phyloP scores from a whole-genome alignment of 768 basidiomycete species.

The Collybia sordida region DNA sequence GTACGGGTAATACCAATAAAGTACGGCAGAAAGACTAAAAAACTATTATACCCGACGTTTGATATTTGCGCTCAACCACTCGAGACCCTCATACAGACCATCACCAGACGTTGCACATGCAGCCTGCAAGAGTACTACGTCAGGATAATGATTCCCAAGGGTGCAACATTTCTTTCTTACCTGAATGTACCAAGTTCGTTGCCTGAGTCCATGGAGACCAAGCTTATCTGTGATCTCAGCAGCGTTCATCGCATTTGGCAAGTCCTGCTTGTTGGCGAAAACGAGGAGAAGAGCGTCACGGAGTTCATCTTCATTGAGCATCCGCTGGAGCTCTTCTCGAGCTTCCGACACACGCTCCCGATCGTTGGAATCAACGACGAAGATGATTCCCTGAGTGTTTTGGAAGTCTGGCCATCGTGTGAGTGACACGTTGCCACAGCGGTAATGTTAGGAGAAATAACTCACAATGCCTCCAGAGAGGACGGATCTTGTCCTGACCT shows the following conservation, averaged over 20 bases:
- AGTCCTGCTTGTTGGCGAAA: conserved; percentile 99
- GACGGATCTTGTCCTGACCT: conserved; percentile 99
- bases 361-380: conserved; percentile 99
- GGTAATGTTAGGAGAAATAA: conserved; percentile 24
- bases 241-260: conserved; percentile 99
- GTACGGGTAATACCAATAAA: conserved; percentile 54
- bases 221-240: conserved; percentile 99
- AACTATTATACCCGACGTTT: conserved; percentile 72
- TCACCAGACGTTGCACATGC: conserved; percentile 99
- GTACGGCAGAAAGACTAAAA: conserved; percentile 38
- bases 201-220: conserved; percentile 94
- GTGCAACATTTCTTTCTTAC: conserved; percentile 38
- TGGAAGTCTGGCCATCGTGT: conserved; percentile 83
- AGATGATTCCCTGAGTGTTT: conserved; percentile 99
- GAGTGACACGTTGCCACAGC: conserved; percentile 15
- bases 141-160: conserved; percentile 11
- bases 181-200: conserved; percentile 98
- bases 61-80: conserved; percentile 94
- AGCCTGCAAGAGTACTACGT: conserved; percentile 51
- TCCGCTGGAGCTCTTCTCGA: conserved; percentile 97
- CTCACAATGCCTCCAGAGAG: conserved; percentile 99
- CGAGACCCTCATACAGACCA: conserved; percentile 97
- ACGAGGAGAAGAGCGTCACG: conserved; percentile 97
- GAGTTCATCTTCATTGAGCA: conserved; percentile 99
- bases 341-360: conserved; percentile 99